phyloP scores from a whole-genome alignment of 1,284 basidiomycete genomes.

The Cryptococcus neoformans region DNA sequence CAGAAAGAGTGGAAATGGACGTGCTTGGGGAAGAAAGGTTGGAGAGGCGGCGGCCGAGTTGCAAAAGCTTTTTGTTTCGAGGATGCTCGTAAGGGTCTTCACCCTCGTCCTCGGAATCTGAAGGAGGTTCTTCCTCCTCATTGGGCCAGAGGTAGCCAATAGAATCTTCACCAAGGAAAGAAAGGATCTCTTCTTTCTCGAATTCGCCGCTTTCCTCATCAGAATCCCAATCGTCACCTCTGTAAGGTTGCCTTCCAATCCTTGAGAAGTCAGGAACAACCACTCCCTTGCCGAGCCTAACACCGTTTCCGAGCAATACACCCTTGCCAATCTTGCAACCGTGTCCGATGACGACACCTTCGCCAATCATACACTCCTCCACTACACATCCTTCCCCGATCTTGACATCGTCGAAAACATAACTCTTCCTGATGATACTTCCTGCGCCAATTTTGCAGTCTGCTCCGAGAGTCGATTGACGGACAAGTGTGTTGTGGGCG shows the following conservation, averaged over 20 bases:
- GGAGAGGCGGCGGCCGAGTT: conserved; percentile 44
- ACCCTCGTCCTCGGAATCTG: conserved; percentile 42
- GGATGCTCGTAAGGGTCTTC: conserved; percentile 50
- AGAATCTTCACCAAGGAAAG: conserved; percentile 36
- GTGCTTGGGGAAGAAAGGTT: conserved; percentile 29
- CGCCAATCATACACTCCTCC: conserved; percentile 62
- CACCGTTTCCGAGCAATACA: conserved; percentile 64
- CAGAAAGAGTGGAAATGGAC: conserved; percentile 46
- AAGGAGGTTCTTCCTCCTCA: conserved; percentile 40
- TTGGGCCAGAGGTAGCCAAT: conserved; percentile 50
- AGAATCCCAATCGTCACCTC: conserved; percentile 65
- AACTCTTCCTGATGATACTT: conserved; percentile 67
- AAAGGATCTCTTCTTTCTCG: conserved; percentile 26
- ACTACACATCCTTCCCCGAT: conserved; percentile 76
- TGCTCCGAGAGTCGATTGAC: conserved; percentile 67
- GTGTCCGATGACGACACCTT: conserved; percentile 46
- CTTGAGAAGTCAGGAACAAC: conserved; percentile 66
- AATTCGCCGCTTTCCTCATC: conserved; percentile 52
- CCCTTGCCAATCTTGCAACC: conserved; percentile 52
- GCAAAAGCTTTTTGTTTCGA: conserved; percentile 43
- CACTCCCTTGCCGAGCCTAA: conserved; percentile 68
- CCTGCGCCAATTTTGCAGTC: conserved; percentile 76
- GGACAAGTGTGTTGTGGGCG: conserved; percentile 38
- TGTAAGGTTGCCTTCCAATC: conserved; percentile 69
- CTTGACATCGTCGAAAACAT: conserved; percentile 73